Percentiles rank a stretch among this genome's conserved stretches.
phyloP scores from a whole-genome alignment of 2,329 filamentous ascomycete genomes.

The Ascochyta clinopodiicola region DNA sequence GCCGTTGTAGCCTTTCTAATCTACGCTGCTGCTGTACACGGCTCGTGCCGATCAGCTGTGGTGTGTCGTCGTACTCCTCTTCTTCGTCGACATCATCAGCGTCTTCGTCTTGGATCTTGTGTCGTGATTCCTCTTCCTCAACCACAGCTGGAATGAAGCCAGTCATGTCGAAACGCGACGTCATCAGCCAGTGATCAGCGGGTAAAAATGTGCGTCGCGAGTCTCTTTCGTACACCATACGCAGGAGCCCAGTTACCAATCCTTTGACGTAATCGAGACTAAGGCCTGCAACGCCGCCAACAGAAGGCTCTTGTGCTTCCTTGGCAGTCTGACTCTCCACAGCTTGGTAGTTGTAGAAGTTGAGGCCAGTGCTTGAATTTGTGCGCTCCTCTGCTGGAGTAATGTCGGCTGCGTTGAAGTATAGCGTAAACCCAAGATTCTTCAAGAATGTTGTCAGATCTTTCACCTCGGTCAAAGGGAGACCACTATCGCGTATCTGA shows the following conservation, averaged over 20 bases:
- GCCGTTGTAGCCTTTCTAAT: constrained; percentile 67
- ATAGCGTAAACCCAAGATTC: constrained; percentile 85
- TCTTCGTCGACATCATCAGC: constrained; percentile 61
- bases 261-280: constrained; percentile 79
- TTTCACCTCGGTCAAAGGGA: constrained; percentile 74
- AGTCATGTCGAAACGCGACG: constrained; percentile 82
- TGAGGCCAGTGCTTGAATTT: constrained; percentile 54
- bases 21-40: constrained; percentile 67
- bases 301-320: constrained; percentile 50
- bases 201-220: constrained; percentile 86
- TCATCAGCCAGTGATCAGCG: constrained; percentile 93
- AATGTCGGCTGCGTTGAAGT: constrained; percentile 79
- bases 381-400: constrained; percentile 54
- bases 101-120: constrained; percentile 69
- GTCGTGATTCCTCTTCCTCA: constrained; percentile 79
- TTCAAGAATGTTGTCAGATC: constrained; percentile 84
- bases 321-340: constrained; percentile 31
- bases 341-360: constrained; percentile 40
- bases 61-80: constrained; percentile 46
- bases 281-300: constrained; percentile 72
- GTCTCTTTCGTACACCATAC: constrained; percentile 91
- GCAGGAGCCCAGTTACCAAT: constrained; percentile 79
- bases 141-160: constrained; percentile 87
- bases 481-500: constrained; percentile 63
- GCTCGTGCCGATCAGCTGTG: constrained; percentile 60